Conservation (phyloP, 1,139 yeast species). For the Zhuliangozyma blackwelliae region DNA sequence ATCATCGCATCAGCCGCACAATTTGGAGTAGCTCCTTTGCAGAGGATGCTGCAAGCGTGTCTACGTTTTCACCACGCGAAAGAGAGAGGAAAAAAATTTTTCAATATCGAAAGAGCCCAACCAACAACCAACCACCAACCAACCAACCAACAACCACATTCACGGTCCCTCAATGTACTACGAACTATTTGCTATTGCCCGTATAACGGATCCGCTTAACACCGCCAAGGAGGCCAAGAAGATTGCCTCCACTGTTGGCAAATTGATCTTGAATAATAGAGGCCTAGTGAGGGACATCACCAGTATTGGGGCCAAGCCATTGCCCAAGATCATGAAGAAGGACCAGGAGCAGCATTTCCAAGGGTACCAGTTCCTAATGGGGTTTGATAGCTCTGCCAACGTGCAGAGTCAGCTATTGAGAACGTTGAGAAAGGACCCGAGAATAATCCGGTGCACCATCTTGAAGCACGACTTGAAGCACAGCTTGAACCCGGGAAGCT, state of each 20-base stretch:
- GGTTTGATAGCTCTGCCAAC: slow-evolving; percentile 79
- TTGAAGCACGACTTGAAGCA: slow-evolving; percentile 61
- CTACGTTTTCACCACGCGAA: background rate
- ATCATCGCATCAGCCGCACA: too few relatives aligned
- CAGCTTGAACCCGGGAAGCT: slow-evolving; percentile 50
- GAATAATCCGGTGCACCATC: slow-evolving; percentile 76
- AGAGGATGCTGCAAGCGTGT: too few relatives aligned
- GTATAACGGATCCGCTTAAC: slow-evolving; percentile 57
- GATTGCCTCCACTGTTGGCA: slow-evolving; percentile 78
- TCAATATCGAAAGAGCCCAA: background rate
- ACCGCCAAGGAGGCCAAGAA: slow-evolving; percentile 63
- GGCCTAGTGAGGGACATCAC: slow-evolving; percentile 84
- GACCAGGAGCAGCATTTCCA: slow-evolving; percentile 89
- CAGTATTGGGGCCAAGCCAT: slow-evolving; percentile 70
- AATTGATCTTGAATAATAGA: slow-evolving; percentile 77
- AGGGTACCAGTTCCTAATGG: slow-evolving; percentile 82
- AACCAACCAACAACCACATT: too few relatives aligned
- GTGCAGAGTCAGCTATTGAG: slow-evolving; percentile 84
- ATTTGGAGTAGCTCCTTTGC: too few relatives aligned
- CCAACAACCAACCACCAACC: background rate
- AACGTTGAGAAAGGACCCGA: slow-evolving; percentile 81
- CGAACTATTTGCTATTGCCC: slow-evolving; percentile 86
- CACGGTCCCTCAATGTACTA: slow-evolving; percentile 56
- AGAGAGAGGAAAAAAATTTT: slow-evolving; percentile 4
- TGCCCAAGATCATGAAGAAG: slow-evolving; percentile 78